Percentiles rank a stretch among this genome's conserved stretches.
Conservation (phyloP, 345 rosid species). For the Streptanthus diversifolius region DNA sequence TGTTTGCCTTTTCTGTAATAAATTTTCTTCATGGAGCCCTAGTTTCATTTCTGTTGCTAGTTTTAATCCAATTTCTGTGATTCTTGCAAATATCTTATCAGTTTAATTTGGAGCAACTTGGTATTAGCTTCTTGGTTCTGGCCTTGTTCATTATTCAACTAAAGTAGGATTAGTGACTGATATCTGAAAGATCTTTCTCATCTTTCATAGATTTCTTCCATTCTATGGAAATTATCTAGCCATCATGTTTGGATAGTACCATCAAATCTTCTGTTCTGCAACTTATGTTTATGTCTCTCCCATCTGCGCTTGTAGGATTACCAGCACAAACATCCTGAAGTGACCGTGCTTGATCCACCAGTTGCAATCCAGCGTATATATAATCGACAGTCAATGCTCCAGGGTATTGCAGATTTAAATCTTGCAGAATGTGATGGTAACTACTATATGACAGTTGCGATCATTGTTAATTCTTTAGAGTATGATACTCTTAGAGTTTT, state of each 20-base stretch:
- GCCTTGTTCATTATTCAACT: background rate
- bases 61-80: background rate
- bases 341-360: conserved; percentile 80
- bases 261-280: background rate
- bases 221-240: background rate
- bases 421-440: conserved; percentile 60
- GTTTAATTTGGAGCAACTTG: background rate
- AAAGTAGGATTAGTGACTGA: background rate
- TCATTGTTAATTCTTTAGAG: background rate
- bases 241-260: background rate
- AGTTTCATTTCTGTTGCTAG: background rate
- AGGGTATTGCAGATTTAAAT: conserved; percentile 66
- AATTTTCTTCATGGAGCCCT: background rate
- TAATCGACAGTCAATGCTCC: conserved; percentile 89
- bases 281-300: background rate
- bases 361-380: conserved; percentile 59
- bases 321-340: conserved; percentile 71
- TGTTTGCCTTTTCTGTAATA: background rate
- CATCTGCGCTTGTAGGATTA: conserved; percentile 56
- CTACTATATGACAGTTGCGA: background rate
- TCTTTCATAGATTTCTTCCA: background rate
- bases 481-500: background rate
- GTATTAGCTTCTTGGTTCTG: background rate
- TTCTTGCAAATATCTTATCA: background rate
- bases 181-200: background rate